Percentiles rank a stretch among this genome's conserved stretches.
phyloP scores from a whole-genome alignment of 352 stramenopile species.

The Globisporangium acanthophoron region DNA sequence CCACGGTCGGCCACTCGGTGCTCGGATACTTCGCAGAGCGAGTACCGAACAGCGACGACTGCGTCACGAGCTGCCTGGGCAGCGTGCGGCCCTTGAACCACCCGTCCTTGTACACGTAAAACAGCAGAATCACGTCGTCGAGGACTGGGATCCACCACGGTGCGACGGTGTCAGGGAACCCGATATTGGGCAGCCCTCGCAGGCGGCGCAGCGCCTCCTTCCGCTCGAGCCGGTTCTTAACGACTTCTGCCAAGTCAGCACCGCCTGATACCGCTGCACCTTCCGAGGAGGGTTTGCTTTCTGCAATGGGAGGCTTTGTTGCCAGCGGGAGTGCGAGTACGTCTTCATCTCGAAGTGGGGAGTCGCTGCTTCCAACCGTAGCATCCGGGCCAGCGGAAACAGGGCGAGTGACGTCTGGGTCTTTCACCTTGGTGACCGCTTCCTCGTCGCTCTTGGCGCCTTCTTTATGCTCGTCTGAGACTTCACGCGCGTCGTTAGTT shows the following conservation, averaged over 20 bases:
- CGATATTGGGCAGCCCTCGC: slow-evolving; percentile 31
- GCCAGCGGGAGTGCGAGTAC: no score
- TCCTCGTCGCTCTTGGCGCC: not conserved
- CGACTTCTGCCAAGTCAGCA: not conserved
- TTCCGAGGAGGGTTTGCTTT: not conserved
- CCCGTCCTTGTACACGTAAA: slow-evolving; percentile 61
- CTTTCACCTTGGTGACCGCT: not conserved
- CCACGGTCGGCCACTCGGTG: slow-evolving; percentile 40
- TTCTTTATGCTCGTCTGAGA: no score
- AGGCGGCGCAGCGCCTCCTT: slow-evolving; percentile 38
- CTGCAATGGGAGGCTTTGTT: not conserved
- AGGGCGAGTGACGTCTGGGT: not conserved
- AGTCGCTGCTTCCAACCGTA: not conserved
- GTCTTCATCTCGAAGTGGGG: not conserved
- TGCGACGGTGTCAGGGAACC: slow-evolving; percentile 24
- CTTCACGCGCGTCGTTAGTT: not conserved
- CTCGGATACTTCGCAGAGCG: slow-evolving; percentile 24
- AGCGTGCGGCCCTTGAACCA: slow-evolving; percentile 58
- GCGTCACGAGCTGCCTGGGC: slow-evolving; percentile 26
- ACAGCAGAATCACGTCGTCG: slow-evolving; percentile 69
- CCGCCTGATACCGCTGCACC: not conserved
- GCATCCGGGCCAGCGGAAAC: not conserved
- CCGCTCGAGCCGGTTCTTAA: slow-evolving; percentile 18
- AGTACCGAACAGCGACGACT: slow-evolving; percentile 50
- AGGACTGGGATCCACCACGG: slow-evolving; percentile 77